Evolutionary conservation across 495 filamentous ascomycete genomes (phyloP), one percentile per base, ranked within the genome.

Genomic region (Hypoxylon fragiforme): DNA sequence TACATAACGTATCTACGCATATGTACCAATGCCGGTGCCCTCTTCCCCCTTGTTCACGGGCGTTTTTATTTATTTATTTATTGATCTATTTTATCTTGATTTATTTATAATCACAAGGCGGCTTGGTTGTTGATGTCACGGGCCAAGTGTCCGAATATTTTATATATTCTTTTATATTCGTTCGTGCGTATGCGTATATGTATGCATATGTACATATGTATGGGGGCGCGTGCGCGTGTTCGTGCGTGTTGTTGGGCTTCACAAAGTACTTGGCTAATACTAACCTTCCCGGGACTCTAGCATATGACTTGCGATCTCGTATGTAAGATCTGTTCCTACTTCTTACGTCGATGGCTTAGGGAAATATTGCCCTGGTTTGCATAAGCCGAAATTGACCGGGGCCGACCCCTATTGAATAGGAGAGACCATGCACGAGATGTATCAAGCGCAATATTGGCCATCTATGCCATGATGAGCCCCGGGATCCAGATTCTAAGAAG

Each of bases 281-380:
- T 52, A 40, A 47, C 48, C 18, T 51, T 43, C 60, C 72, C 69
- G 61, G 57, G 73, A 66, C 70, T 74, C 75, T 76, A 95, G 89
- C 94, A 98, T 86, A 98, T 98, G 94, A 97, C 95, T 71, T 98
- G 94, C 82, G 95, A 98, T 83, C 88, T 92, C 79, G 92, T 96
- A 92, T 82, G 90, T 85, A 73, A 65, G 73, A 68, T 71, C 70
- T 70, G 62, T 70, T 69, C 65, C 63, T 72, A 70, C 47, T 57
- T 62, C 46, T 67, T 72, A 63, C 68, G 65, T 67, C 60, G 62
- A 70, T 76, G 67, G 71, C 74, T 75, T 66, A 62, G 62, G 62
- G 51, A 40, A n/a, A 37, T 37, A 43, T 44, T 44, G 30, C 53
- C 57, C 56, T 42, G 34, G 57, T 46, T 41, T 65, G 65, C 51